These are phyloP conservation scores for Candida stauntonica DNA, from an alignment of 805 yeast genomes.

Conservation along the genomic window DNA sequence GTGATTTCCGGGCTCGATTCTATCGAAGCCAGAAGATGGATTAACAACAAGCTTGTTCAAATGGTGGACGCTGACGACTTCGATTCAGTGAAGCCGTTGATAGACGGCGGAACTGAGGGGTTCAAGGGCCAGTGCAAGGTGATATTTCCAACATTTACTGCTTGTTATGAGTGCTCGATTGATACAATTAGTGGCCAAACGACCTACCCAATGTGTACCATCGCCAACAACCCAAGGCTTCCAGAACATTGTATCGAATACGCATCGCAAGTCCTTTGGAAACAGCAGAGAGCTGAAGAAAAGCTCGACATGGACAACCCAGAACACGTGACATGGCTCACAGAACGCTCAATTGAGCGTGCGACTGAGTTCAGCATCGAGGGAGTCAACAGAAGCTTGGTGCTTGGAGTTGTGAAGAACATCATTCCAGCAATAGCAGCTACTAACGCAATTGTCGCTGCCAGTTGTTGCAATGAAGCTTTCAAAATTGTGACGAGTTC, in stretches of 20 bases:
- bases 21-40: slow-evolving; percentile 88
- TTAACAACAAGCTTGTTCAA: slow-evolving; percentile 63
- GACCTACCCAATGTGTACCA: slow-evolving; percentile 87
- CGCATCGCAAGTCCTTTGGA: slow-evolving; percentile 79
- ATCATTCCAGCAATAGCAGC: slow-evolving; percentile 94
- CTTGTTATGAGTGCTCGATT: slow-evolving; percentile 91
- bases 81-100: slow-evolving; percentile 53
- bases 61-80: slow-evolving; percentile 53
- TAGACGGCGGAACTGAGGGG: slow-evolving; percentile 97
- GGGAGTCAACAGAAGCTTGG: slow-evolving; percentile 67
- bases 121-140: slow-evolving; percentile 87
- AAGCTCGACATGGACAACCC: slow-evolving; percentile 66
- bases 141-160: slow-evolving; percentile 76
- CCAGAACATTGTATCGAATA: slow-evolving; percentile 95
- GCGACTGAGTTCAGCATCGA: slow-evolving; percentile 61
- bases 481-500: slow-evolving; percentile 71
- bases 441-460: slow-evolving; percentile 89
- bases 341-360: slow-evolving; percentile 47
- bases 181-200: slow-evolving; percentile 59
- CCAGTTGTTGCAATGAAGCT: slow-evolving; percentile 82
- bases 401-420: slow-evolving; percentile 85
- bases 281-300: slow-evolving; percentile 39
- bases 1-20: slow-evolving; percentile 87
- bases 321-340: slow-evolving; percentile 62
- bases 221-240: slow-evolving; percentile 88